These are phyloP conservation scores for Cyclotella kingstonii DNA, from an alignment of 108 stramenopile genomes.

Conservation along the genomic window DNA sequence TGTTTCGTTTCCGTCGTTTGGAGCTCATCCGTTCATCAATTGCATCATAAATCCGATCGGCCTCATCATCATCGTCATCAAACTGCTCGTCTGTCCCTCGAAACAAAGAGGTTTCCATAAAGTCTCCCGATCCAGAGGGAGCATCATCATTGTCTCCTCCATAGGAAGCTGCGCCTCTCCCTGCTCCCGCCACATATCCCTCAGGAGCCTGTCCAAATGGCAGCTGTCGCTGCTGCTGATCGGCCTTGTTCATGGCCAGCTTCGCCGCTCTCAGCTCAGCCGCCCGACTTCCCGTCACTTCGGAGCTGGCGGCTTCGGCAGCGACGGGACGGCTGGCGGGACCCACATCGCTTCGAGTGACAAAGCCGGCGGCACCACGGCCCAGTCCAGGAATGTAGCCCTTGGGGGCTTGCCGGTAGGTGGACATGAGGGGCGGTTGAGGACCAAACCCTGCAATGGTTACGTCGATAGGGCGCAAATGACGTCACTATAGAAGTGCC, in stretches of 20 bases:
- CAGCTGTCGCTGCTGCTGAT: constrained; percentile 42
- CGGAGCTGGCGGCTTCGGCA: constrained; percentile 8
- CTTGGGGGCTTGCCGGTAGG: constrained; percentile 48
- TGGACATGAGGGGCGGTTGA: not conserved
- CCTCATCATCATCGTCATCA: constrained; percentile 95
- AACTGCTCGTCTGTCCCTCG: constrained; percentile 59
- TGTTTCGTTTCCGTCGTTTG: constrained; percentile 52
- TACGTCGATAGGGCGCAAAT: too few relatives aligned
- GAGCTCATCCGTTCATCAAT: constrained; percentile 95
- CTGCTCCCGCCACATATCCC: constrained; percentile 86
- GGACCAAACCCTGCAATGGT: too few relatives aligned
- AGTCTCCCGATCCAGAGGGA: constrained; percentile 16
- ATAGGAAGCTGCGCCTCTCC: constrained; percentile 58
- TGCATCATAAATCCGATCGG: constrained; percentile 92
- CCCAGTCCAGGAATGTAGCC: constrained; percentile 97
- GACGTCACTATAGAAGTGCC: too few relatives aligned
- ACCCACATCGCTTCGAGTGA: constrained; percentile 94
- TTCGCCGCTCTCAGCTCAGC: constrained; percentile 52
- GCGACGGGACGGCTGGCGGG: constrained; percentile 37
- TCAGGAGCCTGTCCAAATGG: constrained; percentile 72
- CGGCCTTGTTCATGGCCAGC: constrained; percentile 44
- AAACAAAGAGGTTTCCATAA: constrained; percentile 38
- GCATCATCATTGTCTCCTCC: constrained; percentile 35
- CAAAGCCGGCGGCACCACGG: constrained; percentile 97
- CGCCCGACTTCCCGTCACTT: constrained; percentile 29